Evolutionary conservation across 2,329 filamentous ascomycete genomes (phyloP).

Genomic region (Ceratocystis variospora): DNA sequence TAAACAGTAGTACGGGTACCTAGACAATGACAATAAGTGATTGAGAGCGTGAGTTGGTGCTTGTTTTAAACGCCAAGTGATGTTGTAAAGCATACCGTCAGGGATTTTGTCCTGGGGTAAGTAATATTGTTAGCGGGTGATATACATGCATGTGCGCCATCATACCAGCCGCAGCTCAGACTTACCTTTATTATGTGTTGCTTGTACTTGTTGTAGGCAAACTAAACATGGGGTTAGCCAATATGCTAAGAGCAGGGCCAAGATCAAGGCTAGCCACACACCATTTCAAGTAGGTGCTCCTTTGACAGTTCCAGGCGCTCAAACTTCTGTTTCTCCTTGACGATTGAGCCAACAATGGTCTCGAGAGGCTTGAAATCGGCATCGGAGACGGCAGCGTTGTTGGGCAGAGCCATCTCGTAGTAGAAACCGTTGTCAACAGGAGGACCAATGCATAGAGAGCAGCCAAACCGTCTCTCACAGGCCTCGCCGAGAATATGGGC

Average conservation of each 20-base stretch:
- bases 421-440: conserved; percentile 88
- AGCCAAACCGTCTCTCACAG: conserved; percentile 78
- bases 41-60: neutral
- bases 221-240: conserved; percentile 32
- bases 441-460: conserved; percentile 84
- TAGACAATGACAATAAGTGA: neutral
- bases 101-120: conserved; percentile 59
- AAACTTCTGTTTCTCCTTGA: conserved; percentile 95
- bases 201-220: conserved; percentile 97
- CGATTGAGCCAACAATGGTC: conserved; percentile 63
- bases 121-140: conserved; percentile 8
- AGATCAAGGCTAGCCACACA: neutral
- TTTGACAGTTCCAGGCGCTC: conserved; percentile 81
- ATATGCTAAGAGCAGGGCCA: neutral
- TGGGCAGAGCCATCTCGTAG: conserved; percentile 84
- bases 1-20: conserved; percentile 73
- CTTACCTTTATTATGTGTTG: conserved; percentile 68
- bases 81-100: conserved; percentile 48
- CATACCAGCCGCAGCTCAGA: neutral
- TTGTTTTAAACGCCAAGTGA: neutral
- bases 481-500: conserved; percentile 95
- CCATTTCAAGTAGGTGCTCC: conserved; percentile 77
- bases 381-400: conserved; percentile 54
- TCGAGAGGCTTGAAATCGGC: conserved; percentile 77
- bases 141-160: neutral